phyloP scores from a whole-genome alignment of 805 yeast species.

The Yamadazyma insecticola region DNA sequence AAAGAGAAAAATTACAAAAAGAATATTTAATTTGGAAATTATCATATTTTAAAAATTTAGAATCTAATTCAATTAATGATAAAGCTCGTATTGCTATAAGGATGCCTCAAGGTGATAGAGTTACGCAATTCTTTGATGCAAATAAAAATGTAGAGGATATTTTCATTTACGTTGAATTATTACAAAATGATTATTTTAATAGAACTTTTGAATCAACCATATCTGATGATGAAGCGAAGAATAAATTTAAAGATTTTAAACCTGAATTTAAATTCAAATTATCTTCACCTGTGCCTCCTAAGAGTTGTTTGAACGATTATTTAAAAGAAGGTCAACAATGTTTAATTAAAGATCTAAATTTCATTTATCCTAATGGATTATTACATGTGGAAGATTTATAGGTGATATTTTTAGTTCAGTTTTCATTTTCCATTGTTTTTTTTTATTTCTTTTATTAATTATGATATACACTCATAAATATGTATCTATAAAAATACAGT shows the following conservation, averaged over 20 bases:
- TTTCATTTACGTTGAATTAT: constrained; percentile 31
- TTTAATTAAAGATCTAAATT: constrained; percentile 57
- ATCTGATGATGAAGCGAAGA: constrained; percentile 14
- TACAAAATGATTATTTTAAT: constrained; percentile 37
- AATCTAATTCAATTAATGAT: constrained; percentile 11
- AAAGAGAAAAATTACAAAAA: constrained; percentile 27
- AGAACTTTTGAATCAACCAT: constrained; percentile 16
- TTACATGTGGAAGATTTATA: constrained; percentile 54
- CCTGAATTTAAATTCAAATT: constrained; percentile 28
- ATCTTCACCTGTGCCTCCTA: constrained; percentile 36
- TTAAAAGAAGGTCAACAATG: constrained; percentile 27
- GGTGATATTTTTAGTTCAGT: not conserved
- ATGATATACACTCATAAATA: no score
- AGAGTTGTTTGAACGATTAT: constrained; percentile 22
- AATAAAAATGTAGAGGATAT: constrained; percentile 24
- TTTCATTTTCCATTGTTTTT: not conserved
- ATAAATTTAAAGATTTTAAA: constrained; percentile 18
- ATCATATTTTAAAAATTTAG: constrained; percentile 17
- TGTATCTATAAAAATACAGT: no score
- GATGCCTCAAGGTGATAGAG: constrained; percentile 57
- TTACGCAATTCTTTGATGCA: constrained; percentile 31
- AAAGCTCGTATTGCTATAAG: constrained; percentile 68
- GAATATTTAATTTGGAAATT: constrained; percentile 31
- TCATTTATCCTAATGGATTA: constrained; percentile 38
- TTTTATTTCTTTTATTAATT: not conserved